Evolutionary conservation across 352 stramenopile genomes (phyloP), one percentile per base, ranked within the genome.

Genomic region (Phytophthora pini): DNA sequence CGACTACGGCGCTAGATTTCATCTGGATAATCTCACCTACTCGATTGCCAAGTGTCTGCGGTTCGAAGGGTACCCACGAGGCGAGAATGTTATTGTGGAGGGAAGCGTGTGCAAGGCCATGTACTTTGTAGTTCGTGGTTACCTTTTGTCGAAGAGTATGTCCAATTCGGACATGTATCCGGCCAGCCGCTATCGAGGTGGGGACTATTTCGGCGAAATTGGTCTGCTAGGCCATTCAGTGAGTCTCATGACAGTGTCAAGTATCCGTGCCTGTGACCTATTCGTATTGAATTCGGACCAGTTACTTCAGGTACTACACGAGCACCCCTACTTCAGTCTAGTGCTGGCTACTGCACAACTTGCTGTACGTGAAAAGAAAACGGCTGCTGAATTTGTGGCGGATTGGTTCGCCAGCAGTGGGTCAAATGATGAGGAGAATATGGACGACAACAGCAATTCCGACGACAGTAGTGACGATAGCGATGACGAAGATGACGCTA

Each of bases 101-200:
- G 82, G 82, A 4, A 84, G 61, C 15, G 72, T 91, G 15, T 85
- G 77, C 53, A 77, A 70, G 4, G 76, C 80, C 12, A 87, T 92
- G 69, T 88, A 90, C 51, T 92, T 92, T 40, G 78, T 90, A 27
- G 83, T 89, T 12, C 70, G 71, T 2, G 81, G 83, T 4, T 82
- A 88, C 13, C 44, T 91, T 13, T 66, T 83, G 48, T 76, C 77
- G 9, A 80, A 82, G 46, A 87, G 72, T 51, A 20, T 71, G 36
- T 84, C 80, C 12, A 85, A 87, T 45, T 47, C 80, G 15, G 43
- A 38, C 7, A 60, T 84, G n/a, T 87, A 89, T 39, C 71, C 83
- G n/a, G 74, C 68, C 2, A 65, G 54, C 7, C 68, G 74, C 24
- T 90, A 75, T 58, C 69, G 70, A 36, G 70, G 69, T 31, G 80